Evolutionary conservation across 202 grass and related monocot species (phyloP).

Genomic region (Hordeum pubiflorum): DNA sequence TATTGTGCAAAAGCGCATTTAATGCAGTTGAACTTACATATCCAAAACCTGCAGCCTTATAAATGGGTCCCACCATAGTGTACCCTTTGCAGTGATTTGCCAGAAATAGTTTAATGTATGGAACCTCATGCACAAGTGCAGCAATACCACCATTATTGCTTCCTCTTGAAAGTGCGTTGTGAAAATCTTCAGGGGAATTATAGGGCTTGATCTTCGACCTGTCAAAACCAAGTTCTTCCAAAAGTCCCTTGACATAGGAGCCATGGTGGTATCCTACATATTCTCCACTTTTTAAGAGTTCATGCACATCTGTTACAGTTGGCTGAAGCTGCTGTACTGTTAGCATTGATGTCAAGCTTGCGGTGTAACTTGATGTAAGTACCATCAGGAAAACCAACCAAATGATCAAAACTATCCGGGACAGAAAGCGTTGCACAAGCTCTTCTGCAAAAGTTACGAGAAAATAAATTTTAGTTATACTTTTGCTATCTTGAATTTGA

Average conservation of each 20-base stretch:
- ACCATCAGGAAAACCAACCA: constrained; percentile 45
- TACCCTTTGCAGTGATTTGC: constrained; percentile 38
- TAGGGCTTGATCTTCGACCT: constrained; percentile 33
- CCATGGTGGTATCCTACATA: constrained; percentile 10
- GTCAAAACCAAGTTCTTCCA: constrained; percentile 31
- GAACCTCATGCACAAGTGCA: constrained; percentile 36
- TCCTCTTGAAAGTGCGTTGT: constrained; percentile 31
- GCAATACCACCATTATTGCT: constrained; percentile 47
- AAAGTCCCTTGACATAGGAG: constrained; percentile 30
- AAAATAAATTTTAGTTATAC: not conserved
- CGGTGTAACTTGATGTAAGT: constrained; percentile 63
- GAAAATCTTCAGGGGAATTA: not conserved
- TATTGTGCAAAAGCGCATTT: not conserved
- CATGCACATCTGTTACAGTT: constrained; percentile 34
- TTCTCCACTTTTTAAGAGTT: constrained; percentile 33
- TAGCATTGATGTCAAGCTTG: constrained; percentile 55
- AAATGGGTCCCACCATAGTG: constrained; percentile 43
- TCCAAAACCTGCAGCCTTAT: constrained; percentile 42
- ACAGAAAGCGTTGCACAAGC: constrained; percentile 34
- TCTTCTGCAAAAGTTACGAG: constrained; percentile 26
- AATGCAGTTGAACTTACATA: constrained; percentile 35
- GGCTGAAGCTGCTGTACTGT: constrained; percentile 51
- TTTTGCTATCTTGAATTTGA: not conserved
- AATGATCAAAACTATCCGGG: constrained; percentile 43
- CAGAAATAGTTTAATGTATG: constrained; percentile 47